phyloP scores from a whole-genome alignment of 106 monocot genomes.

The Posidonia australis region DNA sequence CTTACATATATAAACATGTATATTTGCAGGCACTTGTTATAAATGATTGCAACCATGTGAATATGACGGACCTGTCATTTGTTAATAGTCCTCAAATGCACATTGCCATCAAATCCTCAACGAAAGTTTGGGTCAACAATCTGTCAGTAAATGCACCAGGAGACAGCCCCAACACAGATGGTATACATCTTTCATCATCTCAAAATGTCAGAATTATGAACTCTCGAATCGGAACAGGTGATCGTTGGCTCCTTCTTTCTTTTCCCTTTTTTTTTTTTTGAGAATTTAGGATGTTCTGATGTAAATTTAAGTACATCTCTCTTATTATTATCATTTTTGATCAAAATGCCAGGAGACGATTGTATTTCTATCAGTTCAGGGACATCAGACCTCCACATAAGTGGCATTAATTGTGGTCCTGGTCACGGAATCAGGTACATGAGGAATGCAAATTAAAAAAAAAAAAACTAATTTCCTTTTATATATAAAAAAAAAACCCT shows the following conservation, averaged over 20 bases:
- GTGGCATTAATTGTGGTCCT: background rate
- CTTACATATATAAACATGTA: background rate
- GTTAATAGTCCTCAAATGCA: background rate
- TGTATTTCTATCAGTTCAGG: background rate
- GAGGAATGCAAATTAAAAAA: background rate
- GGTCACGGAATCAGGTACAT: background rate
- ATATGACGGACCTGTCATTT: background rate
- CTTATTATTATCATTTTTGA: background rate
- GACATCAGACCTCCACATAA: background rate
- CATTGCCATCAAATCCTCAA: background rate
- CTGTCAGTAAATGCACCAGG: background rate
- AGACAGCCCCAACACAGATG: conserved; percentile 1
- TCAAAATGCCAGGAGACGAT: background rate
- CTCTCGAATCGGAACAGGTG: background rate
- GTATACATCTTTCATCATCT: background rate
- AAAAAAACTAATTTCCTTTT: background rate
- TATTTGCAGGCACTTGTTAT: background rate
- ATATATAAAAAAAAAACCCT: no score
- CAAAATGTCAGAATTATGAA: background rate
- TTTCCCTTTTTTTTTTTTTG: background rate
- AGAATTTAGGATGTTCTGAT: background rate
- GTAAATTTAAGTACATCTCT: no score
- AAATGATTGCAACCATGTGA: background rate
- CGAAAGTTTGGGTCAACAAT: background rate
- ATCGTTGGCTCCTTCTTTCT: background rate